Evolutionary conservation across 1,284 basidiomycete species (phyloP).

Genomic region (Cryptococcus sp.): DNA sequence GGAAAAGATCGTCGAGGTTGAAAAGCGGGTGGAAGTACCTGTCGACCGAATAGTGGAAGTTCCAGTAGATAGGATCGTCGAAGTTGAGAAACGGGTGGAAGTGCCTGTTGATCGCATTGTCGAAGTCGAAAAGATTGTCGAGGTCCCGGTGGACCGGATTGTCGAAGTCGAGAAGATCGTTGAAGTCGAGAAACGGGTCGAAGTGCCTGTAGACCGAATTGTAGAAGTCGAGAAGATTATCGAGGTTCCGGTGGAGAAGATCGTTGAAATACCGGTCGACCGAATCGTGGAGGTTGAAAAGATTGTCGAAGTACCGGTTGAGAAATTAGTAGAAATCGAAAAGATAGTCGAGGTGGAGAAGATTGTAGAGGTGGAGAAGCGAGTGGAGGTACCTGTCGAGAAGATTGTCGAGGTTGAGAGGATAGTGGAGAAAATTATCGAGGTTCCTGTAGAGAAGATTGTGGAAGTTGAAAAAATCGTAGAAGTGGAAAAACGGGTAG

Average conservation of each 20-base stretch:
- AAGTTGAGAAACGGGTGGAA: conserved; percentile 39
- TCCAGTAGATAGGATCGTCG: conserved; percentile 23
- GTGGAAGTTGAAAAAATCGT: conserved; percentile 37
- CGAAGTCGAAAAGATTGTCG: conserved; percentile 40
- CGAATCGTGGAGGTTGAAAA: conserved; percentile 33
- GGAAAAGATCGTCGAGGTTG: conserved; percentile 34
- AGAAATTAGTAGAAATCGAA: conserved; percentile 46
- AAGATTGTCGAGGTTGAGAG: conserved; percentile 44
- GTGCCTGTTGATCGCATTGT: conserved; percentile 42
- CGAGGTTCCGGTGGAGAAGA: conserved; percentile 32
- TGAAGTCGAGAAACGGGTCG: conserved; percentile 24
- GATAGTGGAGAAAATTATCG: conserved; percentile 31
- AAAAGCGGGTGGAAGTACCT: conserved; percentile 26
- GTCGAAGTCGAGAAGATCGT: conserved; percentile 31
- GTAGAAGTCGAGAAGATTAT: conserved; percentile 29
- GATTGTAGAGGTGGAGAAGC: conserved; percentile 29
- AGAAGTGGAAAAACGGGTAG: conserved; percentile 19
- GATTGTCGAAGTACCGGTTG: conserved; percentile 50
- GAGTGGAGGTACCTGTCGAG: conserved; percentile 32
- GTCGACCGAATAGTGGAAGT: conserved; percentile 36
- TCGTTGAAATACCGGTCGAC: conserved; percentile 34
- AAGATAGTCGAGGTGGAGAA: conserved; percentile 34
- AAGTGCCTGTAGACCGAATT: conserved; percentile 33
- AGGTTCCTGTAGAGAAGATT: conserved; percentile 37
- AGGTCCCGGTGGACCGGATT: conserved; percentile 23